Base-by-base conservation (phyloP, 2,329 filamentous ascomycete species). In the Clathrospora elynae region DNA sequence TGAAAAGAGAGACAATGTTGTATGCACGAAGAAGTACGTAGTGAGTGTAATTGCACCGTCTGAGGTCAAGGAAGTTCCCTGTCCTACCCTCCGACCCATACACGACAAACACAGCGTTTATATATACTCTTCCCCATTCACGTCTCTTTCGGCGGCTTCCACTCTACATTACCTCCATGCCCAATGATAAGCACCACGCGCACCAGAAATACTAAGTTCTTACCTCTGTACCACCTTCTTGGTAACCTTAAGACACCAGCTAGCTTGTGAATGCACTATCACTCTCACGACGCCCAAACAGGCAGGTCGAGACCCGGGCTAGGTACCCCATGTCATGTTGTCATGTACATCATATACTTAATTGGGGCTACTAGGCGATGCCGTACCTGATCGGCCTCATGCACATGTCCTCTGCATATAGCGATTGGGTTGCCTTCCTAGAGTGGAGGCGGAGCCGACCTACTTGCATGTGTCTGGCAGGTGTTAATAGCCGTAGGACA, bases 151-250 rank as follows among this genome's bases (percentile, higher is more conserved):
- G 43, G 41, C 26, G 31, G 7, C 22, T 19, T 26, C n/a, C 30
- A 35, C 16, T 12, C 10, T 17, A 24, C 22, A 47, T 20, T 14
- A 22, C 19, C 50, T 32, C 32, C 36, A 42, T 57, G 32, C 17
- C 63, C 61, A 66, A 63, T 62, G 51, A 59, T 57, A 59, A 54
- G 46, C 46, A 48, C 57, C 61, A 66, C 60, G 60, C 53, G 47
- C 42, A 30, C 41, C 13, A 13, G 35, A 18, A 17, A 29, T 26
- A 10, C 34, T 42, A 32, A 36, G 42, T 43, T 45, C 22, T 44
- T 50, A 36, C 41, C 17, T 44, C 32, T 47, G 44, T 49, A 46
- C 38, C 36, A 47, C 46, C 26, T 20, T 36, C 32, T 20, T 26
- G 20, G 25, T 35, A 16, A 26, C 33, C 25, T n/a, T n/a, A n/a